A percentile compares a stretch with the other conserved stretches of the same genome.
Conservation (phyloP, 139 green algal species). For the Auxenochlorella pyrenoidosa region DNA sequence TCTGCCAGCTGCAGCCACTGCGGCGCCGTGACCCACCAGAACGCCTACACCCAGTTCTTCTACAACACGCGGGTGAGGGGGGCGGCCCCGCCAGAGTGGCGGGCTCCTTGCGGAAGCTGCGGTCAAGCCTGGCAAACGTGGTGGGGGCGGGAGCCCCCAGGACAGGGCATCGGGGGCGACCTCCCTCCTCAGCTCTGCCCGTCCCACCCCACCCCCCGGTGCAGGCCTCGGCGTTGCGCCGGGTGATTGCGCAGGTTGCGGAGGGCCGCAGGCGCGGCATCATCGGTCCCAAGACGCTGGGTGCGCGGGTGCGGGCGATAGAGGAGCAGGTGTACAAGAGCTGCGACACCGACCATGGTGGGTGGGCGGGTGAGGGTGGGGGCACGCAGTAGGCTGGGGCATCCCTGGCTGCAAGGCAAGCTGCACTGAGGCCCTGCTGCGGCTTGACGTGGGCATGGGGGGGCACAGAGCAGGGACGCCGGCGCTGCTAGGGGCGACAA, state of each 20-base stretch:
- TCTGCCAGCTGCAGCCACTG: not conserved
- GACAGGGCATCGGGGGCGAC: too few relatives aligned
- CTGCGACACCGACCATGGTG: slow-evolving; percentile 23
- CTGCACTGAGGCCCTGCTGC: too few relatives aligned
- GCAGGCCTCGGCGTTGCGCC: slow-evolving; percentile 5
- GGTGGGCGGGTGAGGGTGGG: not conserved
- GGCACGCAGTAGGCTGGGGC: too few relatives aligned
- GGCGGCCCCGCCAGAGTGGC: too few relatives aligned
- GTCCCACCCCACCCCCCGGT: not conserved
- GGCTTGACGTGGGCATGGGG: too few relatives aligned
- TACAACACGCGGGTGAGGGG: slow-evolving; percentile 21
- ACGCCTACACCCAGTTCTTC: slow-evolving; percentile 27
- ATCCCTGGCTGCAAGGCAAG: too few relatives aligned
- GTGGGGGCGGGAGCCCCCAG: too few relatives aligned
- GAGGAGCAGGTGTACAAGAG: slow-evolving; percentile 15
- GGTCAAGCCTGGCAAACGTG: too few relatives aligned
- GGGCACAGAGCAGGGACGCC: too few relatives aligned
- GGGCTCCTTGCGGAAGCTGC: too few relatives aligned
- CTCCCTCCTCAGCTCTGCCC: not conserved
- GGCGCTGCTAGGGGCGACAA: too few relatives aligned
- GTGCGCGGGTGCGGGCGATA: not conserved
- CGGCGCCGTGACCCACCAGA: slow-evolving; percentile 1
- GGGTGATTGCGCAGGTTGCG: not conserved
- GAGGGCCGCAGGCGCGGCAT: slow-evolving; percentile 4
- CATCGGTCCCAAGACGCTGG: not conserved